Conservation (phyloP, 1,284 basidiomycete genomes). For the Ceratorhiza oryzae-sativae region DNA sequence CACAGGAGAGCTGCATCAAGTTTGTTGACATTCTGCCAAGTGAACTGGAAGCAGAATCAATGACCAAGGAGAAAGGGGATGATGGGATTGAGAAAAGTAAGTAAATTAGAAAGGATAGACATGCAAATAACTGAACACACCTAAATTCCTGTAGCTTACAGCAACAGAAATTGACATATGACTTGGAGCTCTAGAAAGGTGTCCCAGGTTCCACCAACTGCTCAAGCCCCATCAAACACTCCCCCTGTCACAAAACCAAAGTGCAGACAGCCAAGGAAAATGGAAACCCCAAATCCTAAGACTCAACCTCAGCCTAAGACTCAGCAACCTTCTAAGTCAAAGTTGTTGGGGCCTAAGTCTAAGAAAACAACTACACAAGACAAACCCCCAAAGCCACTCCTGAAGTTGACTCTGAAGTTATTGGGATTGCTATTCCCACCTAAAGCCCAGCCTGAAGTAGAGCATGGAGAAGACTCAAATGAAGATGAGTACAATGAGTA, state of each 20-base stretch:
- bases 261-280: neutral
- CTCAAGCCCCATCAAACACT: neutral
- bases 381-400: neutral
- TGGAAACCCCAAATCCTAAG: neutral
- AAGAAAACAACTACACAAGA: neutral
- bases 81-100: neutral
- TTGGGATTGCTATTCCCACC: neutral
- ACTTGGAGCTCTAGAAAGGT: neutral
- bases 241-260: neutral
- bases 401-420: neutral
- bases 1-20: conserved; percentile 8
- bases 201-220: neutral
- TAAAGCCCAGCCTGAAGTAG: neutral
- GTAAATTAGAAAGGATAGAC: neutral
- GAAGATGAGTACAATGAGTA: neutral
- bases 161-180: neutral
- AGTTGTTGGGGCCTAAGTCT: neutral
- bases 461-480: neutral
- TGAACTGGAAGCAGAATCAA: neutral
- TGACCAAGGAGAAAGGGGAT: too few species aligned
- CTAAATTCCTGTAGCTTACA: neutral
- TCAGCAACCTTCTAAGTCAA: neutral
- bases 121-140: neutral
- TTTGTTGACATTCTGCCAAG: neutral
- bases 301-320: neutral